Evolutionary conservation across 108 stramenopile species (phyloP), one percentile per base, ranked within the genome.

Genomic region (Epithemia pelagica): DNA sequence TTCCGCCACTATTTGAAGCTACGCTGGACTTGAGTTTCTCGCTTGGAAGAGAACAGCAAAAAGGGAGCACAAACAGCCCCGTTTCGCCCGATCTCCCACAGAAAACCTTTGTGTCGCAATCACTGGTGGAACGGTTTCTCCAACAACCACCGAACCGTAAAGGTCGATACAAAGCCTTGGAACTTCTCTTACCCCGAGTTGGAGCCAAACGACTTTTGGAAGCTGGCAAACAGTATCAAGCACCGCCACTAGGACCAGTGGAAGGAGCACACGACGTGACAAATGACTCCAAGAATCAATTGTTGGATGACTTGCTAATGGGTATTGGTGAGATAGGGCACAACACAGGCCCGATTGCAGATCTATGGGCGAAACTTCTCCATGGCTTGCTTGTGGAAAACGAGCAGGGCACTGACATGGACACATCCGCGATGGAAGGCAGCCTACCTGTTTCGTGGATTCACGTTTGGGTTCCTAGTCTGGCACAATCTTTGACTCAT

Each of bases 111-210:
- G 23, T 46, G 37, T 59, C 66, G 25, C 60, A 72, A 52, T 55
- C 65, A 15, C 58, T 87, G 28, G 71, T 75, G n/a, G 25, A 54
- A 21, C 67, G 69, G 5, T 67, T 81, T 0, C 31, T 83, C 46
- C 30, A 59, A 21, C 82, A 87, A 52, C 80, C 86, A 18, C 46
- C 69, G 5, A 78, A 74, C 66, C 75, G 82, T 18, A 82, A 83
- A 59, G 86, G 86, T 31, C 67, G 78, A 27, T 87, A 87, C 72
- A 52, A 79, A 52, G 86, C 86, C 0, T 62, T 87, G 33, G 86
- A 87, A 46, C 69, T 76, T 7, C 58, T 87, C 30, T 77, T 87
- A 27, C 81, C 81, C 21, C 66, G 68, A 20, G 55, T 77, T 19
- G 76, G 68, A 18, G 71, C 69, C 0, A 22, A 62, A 32, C 30